Percentiles rank a stretch among this genome's conserved stretches.
Evolutionary conservation across 2,329 filamentous ascomycete species (phyloP).

Genomic region (Epicoccum nigrum): DNA sequence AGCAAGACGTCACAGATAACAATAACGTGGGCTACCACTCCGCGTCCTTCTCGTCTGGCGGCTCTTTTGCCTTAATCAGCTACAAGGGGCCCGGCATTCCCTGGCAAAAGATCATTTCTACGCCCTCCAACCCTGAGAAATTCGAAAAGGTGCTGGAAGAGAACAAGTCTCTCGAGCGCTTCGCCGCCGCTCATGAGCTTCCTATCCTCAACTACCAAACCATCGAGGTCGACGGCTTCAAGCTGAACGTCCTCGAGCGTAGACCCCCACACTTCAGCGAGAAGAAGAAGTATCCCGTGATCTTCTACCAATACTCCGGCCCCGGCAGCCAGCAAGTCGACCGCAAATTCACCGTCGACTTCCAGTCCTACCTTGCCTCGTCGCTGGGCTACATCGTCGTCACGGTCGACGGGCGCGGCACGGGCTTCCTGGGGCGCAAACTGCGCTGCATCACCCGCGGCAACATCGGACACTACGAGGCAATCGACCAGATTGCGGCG

Average conservation of each 20-base stretch:
- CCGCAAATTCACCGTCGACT: slow-evolving; percentile 82
- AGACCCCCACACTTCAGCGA: slow-evolving; percentile 87
- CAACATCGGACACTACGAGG: slow-evolving; percentile 83
- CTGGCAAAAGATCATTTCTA: slow-evolving; percentile 88
- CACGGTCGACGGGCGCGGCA: slow-evolving; percentile 91
- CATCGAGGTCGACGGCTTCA: slow-evolving; percentile 80
- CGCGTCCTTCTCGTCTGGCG: slow-evolving; percentile 81
- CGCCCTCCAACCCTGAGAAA: slow-evolving; percentile 68
- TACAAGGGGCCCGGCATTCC: slow-evolving; percentile 86
- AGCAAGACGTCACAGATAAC: slow-evolving; percentile 76
- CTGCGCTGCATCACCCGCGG: slow-evolving; percentile 82
- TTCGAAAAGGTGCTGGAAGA: slow-evolving; percentile 78
- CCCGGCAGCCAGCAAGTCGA: slow-evolving; percentile 89
- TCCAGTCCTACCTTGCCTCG: slow-evolving; percentile 86
- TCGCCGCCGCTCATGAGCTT: slow-evolving; percentile 77
- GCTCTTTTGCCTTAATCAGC: slow-evolving; percentile 81
- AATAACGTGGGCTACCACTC: slow-evolving; percentile 77
- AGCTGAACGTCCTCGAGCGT: slow-evolving; percentile 77
- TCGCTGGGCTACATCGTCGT: slow-evolving; percentile 90
- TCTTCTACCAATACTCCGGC: slow-evolving; percentile 94
- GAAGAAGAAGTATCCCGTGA: slow-evolving; percentile 85
- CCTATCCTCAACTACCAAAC: slow-evolving; percentile 83
- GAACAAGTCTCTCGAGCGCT: slow-evolving; percentile 72
- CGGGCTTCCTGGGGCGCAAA: slow-evolving; percentile 85
- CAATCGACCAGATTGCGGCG: slow-evolving; percentile 87